Evolutionary conservation across 208 protist genomes (phyloP).

Genomic region (Naegleria fowleri): DNA sequence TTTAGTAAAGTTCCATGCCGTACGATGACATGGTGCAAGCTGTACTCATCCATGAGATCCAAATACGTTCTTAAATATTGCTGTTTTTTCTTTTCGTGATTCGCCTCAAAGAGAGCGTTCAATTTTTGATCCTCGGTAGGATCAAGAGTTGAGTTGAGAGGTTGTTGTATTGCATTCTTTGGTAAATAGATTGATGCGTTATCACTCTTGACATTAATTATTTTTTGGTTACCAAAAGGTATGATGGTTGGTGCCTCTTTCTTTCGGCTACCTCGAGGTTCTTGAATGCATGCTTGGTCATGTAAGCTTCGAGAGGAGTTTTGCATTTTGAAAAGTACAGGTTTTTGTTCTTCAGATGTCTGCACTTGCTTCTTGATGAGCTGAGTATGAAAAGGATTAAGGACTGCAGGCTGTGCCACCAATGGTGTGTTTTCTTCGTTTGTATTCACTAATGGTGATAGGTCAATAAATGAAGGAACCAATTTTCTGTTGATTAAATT

Average conservation of each 20-base stretch:
- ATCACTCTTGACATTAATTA: background rate
- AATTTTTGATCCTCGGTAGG: background rate
- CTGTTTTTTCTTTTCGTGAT: conserved; percentile 13
- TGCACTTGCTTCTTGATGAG: background rate
- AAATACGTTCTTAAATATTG: conserved; percentile 75
- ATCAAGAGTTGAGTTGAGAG: background rate
- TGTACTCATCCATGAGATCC: conserved; percentile 80
- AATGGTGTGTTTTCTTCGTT: background rate
- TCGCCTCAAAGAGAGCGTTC: background rate
- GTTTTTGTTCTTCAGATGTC: background rate
- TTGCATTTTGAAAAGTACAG: background rate
- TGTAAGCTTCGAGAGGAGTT: background rate
- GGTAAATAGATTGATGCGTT: background rate
- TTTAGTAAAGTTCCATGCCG: conserved; percentile 71
- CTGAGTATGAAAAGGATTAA: background rate
- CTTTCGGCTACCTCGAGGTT: background rate
- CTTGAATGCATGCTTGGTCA: background rate
- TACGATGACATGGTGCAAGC: conserved; percentile 87
- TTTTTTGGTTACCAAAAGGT: background rate
- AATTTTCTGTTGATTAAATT: conserved; percentile 13
- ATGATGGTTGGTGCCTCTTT: background rate
- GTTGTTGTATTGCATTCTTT: background rate
- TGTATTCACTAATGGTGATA: background rate
- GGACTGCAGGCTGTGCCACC: background rate
- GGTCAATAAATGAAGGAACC: background rate